Evolutionary conservation across 345 rosid species (phyloP), one percentile per base, ranked within the genome.

Genomic region (Sisymbrium irio): DNA sequence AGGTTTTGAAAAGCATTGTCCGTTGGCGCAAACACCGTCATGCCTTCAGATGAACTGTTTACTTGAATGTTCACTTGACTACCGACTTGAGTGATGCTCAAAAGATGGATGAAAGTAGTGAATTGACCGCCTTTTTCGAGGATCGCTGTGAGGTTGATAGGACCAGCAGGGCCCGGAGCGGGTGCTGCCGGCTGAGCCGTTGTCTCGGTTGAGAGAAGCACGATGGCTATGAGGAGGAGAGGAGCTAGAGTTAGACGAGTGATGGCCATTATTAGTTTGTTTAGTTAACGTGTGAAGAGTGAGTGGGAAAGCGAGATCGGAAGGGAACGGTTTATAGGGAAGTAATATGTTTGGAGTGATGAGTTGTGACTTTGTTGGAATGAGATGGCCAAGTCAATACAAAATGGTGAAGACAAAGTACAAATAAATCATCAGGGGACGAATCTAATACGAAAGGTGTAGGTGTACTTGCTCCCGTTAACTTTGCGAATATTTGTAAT

Each of bases 1-100:
- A 95, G 97, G 82, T 74, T 88, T 78, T 82, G 81, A 42, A 95
- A 95, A 70, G 97, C 99, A 40, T 87, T 89, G 36, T 95, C 97
- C 0, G 97, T 89, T 15, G 97, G 97, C 9, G 97, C 92, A 8
- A 95, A 80, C 2, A 92, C 78, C 15, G 97, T 95, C 80, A 92
- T 72, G 20, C 97, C 97, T 19, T 91, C 85, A 4, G 83, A 62
- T 59, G 96, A 87, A 85, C 78, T 77, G 72, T 91, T 94, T 76
- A 91, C 75, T 71, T 95, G 97, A 75, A 70, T 88, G 19, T 74
- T 66, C 12, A 91, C 71, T 77, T 95, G 97, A 57, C 7, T 74
- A 6, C 66, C 85, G 0, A 79, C 84, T 71, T 86, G 95, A 18
- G 97, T 89, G 14, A 76, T 56, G 65, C 44, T 81, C 18, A 94